phyloP scores from a whole-genome alignment of 306 rosid species.

The Myrica gale region DNA sequence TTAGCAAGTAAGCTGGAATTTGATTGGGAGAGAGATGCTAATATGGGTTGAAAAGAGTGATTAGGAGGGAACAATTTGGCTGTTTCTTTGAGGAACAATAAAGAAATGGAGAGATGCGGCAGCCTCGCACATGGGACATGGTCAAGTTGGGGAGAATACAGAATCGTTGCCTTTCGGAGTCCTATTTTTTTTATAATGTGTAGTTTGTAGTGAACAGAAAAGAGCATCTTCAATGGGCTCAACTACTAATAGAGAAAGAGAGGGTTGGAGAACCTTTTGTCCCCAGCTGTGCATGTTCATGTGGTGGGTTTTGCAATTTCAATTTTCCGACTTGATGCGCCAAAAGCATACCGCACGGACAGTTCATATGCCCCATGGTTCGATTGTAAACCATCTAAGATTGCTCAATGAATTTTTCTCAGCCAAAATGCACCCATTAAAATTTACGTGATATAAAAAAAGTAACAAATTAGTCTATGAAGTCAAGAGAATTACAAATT shows the following conservation, averaged over 20 bases:
- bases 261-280: neutral
- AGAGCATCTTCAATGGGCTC: conserved; percentile 26
- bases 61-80: conserved; percentile 53
- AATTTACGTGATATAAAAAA: too few relatives aligned
- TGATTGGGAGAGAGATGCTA: conserved; percentile 38
- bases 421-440: too few relatives aligned
- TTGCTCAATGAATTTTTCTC: too few relatives aligned
- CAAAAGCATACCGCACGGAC: conserved; percentile 19
- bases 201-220: neutral
- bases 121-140: conserved; percentile 76
- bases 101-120: conserved; percentile 40
- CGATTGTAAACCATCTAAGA: too few relatives aligned
- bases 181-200: neutral
- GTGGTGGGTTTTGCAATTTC: conserved; percentile 12
- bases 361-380: too few relatives aligned
- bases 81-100: conserved; percentile 32
- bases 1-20: conserved; percentile 19
- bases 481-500: too few relatives aligned
- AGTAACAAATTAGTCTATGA: too few relatives aligned
- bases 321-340: conserved; percentile 14
- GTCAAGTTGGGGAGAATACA: conserved; percentile 56
- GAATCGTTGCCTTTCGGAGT: conserved; percentile 35
- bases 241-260: conserved; percentile 22
- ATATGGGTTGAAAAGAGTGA: conserved; percentile 26
- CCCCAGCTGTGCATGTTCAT: conserved; percentile 21